Evolutionary conservation across 306 rosid species (phyloP).

Genomic region (Acmispon strigosus): DNA sequence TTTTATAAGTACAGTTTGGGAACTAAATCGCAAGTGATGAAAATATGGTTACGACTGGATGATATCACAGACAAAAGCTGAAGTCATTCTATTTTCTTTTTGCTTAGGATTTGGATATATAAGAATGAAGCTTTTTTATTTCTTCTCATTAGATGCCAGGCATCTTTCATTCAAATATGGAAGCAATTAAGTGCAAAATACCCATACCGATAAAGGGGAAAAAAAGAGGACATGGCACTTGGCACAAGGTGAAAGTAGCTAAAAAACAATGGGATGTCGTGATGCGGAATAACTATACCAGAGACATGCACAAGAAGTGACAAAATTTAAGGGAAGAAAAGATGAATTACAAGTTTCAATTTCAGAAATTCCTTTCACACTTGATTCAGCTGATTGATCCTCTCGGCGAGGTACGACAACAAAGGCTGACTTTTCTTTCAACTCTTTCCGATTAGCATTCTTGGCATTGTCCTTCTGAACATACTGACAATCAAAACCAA

Average conservation of each 20-base stretch:
- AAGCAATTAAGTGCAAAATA: conserved; percentile 2
- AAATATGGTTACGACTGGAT: background rate
- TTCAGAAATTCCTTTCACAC: conserved; percentile 46
- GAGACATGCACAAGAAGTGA: conserved; percentile 7
- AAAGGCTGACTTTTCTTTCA: conserved; percentile 55
- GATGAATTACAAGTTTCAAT: conserved; percentile 44
- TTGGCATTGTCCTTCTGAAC: conserved; percentile 67
- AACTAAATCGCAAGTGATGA: background rate
- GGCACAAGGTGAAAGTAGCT: background rate
- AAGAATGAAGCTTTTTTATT: background rate
- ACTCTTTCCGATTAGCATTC: conserved; percentile 41
- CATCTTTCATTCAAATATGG: background rate
- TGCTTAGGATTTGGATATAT: background rate
- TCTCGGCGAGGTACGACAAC: conserved; percentile 50
- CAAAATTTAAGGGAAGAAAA: background rate
- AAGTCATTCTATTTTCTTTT: background rate
- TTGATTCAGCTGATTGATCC: conserved; percentile 49
- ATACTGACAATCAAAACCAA: conserved; percentile 55
- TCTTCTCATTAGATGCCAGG: background rate
- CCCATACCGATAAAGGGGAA: background rate
- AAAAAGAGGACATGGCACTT: background rate
- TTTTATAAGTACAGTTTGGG: background rate
- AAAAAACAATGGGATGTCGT: background rate
- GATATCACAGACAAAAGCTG: background rate
- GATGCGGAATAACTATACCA: background rate